Evolutionary conservation across 345 rosid genomes (phyloP).

Genomic region (Carallia brachiata): DNA sequence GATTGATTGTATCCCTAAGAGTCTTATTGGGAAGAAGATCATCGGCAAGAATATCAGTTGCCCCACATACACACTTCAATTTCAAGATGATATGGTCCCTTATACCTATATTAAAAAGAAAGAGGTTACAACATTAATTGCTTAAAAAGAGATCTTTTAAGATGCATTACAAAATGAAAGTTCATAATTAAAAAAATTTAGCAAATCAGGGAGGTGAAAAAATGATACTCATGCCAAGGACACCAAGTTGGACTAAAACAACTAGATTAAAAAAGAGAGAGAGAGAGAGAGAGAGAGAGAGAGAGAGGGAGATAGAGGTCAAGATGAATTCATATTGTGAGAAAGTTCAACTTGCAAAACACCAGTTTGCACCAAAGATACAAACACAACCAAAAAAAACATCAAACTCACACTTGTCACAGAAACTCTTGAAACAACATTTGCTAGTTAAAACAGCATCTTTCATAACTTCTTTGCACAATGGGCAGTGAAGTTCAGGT

Average conservation of each 20-base stretch:
- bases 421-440: conserved; percentile 84
- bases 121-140: background rate
- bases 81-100: conserved; percentile 77
- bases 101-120: conserved; percentile 53
- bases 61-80: conserved; percentile 85
- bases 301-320: too few relatives aligned
- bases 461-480: conserved; percentile 81
- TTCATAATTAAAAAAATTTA: too few relatives aligned
- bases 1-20: conserved; percentile 84
- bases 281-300: too few relatives aligned
- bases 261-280: too few relatives aligned
- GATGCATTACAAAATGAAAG: too few relatives aligned
- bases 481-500: conserved; percentile 90
- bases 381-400: conserved; percentile 19
- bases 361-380: background rate
- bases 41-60: conserved; percentile 75
- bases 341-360: too few relatives aligned
- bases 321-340: too few relatives aligned
- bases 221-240: too few relatives aligned
- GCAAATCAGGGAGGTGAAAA: too few relatives aligned
- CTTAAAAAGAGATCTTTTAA: background rate
- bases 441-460: conserved; percentile 95
- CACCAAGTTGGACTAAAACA: too few relatives aligned
- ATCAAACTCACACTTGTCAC: conserved; percentile 59
- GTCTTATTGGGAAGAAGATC: conserved; percentile 98